Conservation (phyloP, 495 filamentous ascomycete species). For the Aspergillus leporis region DNA sequence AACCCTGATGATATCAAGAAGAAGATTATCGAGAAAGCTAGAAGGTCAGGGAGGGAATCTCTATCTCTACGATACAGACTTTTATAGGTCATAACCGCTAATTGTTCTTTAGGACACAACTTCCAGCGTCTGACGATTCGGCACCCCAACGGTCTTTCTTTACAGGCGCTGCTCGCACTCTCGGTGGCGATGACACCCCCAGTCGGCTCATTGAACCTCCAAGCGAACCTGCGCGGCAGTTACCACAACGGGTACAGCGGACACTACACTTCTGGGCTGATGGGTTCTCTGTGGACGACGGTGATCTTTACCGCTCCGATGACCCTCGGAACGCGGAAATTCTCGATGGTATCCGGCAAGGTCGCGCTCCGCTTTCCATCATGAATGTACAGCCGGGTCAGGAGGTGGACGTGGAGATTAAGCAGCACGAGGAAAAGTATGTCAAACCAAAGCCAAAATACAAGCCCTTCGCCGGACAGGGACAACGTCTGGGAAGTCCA, state of each 20-base stretch:
- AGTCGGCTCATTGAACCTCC: conserved; percentile 72
- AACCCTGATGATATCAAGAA: conserved; percentile 75
- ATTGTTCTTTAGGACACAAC: conserved; percentile 51
- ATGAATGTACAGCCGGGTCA: conserved; percentile 86
- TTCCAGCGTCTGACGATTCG: conserved; percentile 57
- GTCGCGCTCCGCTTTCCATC: conserved; percentile 81
- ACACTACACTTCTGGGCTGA: conserved; percentile 89
- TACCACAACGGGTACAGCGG: conserved; percentile 57
- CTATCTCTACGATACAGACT: too few relatives aligned
- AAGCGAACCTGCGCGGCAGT: conserved; percentile 40
- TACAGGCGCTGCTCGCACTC: conserved; percentile 77
- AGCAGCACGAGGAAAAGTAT: conserved; percentile 85
- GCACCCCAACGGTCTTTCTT: conserved; percentile 62
- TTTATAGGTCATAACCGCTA: conserved; percentile 1
- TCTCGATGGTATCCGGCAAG: conserved; percentile 79
- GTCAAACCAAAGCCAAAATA: conserved; percentile 79
- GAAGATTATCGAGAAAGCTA: conserved; percentile 82
- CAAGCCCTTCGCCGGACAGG: conserved; percentile 80
- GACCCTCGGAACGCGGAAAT: conserved; percentile 83
- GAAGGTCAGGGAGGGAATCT: conserved; percentile 53
- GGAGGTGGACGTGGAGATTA: conserved; percentile 85
- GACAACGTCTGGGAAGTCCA: conserved; percentile 88
- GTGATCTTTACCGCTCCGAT: conserved; percentile 83
- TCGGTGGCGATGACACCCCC: conserved; percentile 87
- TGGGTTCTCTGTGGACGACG: conserved; percentile 94